phyloP scores from a whole-genome alignment of 805 yeast species.

The Wilhelminamyces savonicus region DNA sequence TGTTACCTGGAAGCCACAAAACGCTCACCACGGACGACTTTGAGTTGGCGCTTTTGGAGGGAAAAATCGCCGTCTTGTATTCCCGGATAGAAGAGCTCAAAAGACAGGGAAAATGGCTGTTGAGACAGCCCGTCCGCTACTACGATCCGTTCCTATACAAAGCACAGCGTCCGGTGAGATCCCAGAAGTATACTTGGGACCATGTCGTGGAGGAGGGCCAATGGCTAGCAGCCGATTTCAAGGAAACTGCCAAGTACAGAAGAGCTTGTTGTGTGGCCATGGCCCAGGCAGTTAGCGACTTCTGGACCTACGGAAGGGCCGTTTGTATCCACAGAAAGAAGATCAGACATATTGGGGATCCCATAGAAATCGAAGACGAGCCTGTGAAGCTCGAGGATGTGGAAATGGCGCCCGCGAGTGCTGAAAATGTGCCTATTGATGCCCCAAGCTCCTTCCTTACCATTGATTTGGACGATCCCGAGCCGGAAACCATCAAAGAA shows the following conservation, averaged over 20 bases:
- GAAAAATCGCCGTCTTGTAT: slow-evolving; percentile 82
- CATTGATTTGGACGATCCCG: background rate
- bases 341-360: slow-evolving; percentile 19
- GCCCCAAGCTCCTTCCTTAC: too few species aligned
- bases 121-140: slow-evolving; percentile 73
- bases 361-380: background rate
- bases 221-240: slow-evolving; percentile 78
- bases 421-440: background rate
- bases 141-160: slow-evolving; percentile 53
- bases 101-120: slow-evolving; percentile 82
- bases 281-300: slow-evolving; percentile 70
- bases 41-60: slow-evolving; percentile 82
- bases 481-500: slow-evolving; percentile 1
- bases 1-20: slow-evolving; percentile 82
- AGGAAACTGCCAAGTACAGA: slow-evolving; percentile 64
- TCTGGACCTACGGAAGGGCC: slow-evolving; percentile 68
- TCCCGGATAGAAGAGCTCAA: slow-evolving; percentile 90
- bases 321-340: slow-evolving; percentile 54
- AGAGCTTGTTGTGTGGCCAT: slow-evolving; percentile 62
- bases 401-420: slow-evolving; percentile 1
- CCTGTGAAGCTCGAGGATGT: slow-evolving; percentile 1
- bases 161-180: slow-evolving; percentile 7
- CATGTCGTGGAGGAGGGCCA: slow-evolving; percentile 66
- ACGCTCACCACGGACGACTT: slow-evolving; percentile 78
- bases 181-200: slow-evolving; percentile 58